Base-by-base conservation (phyloP, 257 asterid genomes). In the Solanum peruvianum region DNA sequence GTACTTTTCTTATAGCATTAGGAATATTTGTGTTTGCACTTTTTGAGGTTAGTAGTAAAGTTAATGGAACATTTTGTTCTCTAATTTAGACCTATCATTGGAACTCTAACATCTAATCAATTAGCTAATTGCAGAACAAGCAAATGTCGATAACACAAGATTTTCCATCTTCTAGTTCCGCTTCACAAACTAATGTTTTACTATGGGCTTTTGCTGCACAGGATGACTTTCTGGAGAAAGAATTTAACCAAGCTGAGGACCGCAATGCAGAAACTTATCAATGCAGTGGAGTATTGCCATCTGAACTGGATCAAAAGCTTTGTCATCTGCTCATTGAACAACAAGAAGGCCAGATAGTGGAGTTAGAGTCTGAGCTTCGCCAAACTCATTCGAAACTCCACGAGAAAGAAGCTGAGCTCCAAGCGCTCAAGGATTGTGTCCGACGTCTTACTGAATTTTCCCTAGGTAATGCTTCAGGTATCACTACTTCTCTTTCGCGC, bases 401-500 rank as follows among this genome's bases (percentile, higher is more conserved):
- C 1, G 94, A 94, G 88, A 96, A 93, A 89, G 98, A 94, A 90
- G 87, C 93, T 14, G 98, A 95, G 91, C 93, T 95, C 86, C 94
- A 92, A 91, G 93, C 95, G 78, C 96, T 96, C 76, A 94, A 94
- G 91, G 94, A 94, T 66, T 92, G 96, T 14, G 95, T 93, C 78
- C 93, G 91, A 73, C 93, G 93, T 33, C 96, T 95, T 18, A 91
- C 95, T 29, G 89, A 92, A 66, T 90, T 95, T 82, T 93, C 96
- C 6, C 87, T 94, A 37, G 89, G 87, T 35, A 89, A 70, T 27
- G 89, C 86, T 45, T 91, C 91, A 86, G 93, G 95, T 87, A 91
- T 56, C 89, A 56, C 83, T 23, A 72, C 39, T 70, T 31, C 44
- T 66, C 66, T 3, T 12, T 13, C 73, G 4, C 23, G 72, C 25